These are phyloP conservation scores for Ricinus communis DNA, from an alignment of 345 rosid species.

Conservation along the genomic window DNA sequence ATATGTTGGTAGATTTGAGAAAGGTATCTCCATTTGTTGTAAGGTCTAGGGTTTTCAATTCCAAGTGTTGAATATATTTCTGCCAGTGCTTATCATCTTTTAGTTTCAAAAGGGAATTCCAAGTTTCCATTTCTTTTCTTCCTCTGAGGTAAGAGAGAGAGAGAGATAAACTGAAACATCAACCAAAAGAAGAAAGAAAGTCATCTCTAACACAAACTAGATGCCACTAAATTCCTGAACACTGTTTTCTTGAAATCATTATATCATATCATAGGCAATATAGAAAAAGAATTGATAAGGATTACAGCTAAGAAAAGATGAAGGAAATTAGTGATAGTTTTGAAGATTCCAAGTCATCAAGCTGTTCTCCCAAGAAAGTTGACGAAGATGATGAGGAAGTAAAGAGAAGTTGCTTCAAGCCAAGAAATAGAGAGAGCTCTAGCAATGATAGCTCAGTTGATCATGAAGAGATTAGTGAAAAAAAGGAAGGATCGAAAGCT, in stretches of 20 bases:
- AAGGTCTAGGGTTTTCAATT: constrained; percentile 37
- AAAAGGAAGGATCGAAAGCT: constrained; percentile 16
- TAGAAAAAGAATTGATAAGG: neutral
- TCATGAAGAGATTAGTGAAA: constrained; percentile 21
- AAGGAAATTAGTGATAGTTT: neutral
- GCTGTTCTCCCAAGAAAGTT: constrained; percentile 26
- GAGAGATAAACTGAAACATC: neutral
- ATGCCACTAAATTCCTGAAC: constrained; percentile 35
- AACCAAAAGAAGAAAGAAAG: neutral
- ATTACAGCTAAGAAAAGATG: constrained; percentile 24
- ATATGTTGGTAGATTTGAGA: neutral
- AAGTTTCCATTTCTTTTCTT: constrained; percentile 7
- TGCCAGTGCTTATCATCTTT: constrained; percentile 9
- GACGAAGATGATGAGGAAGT: constrained; percentile 30
- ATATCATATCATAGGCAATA: too few relatives aligned
- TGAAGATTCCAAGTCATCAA: constrained; percentile 44
- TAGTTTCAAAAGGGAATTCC: neutral
- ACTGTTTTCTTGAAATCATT: constrained; percentile 18
- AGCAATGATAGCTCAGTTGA: constrained; percentile 64
- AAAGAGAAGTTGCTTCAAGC: constrained; percentile 15
- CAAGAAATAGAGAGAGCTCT: constrained; percentile 30
- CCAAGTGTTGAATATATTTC: constrained; percentile 4
- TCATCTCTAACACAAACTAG: constrained; percentile 15
- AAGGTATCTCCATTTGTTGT: constrained; percentile 12
- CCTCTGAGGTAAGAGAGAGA: constrained; percentile 3